Base-by-base conservation (phyloP, 805 yeast species). In the Starmerella floricola region DNA sequence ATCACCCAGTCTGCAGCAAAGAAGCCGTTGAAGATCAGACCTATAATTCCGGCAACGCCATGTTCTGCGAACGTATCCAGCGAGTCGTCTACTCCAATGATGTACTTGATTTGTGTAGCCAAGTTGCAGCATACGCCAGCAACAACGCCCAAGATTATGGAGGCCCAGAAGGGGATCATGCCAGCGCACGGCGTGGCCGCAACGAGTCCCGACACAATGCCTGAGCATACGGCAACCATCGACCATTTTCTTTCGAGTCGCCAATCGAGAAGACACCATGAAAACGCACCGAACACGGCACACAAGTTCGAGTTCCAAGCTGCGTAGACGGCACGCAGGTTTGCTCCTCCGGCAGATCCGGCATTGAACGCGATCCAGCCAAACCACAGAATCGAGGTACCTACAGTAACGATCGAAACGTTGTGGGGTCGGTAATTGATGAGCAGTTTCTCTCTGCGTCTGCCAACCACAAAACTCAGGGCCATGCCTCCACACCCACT, bases 311-410 rank as follows among this genome's bases (percentile, higher is more conserved):
- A 78, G 64, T 91, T 88, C 81, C 86, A 75, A 61, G 87, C 79
- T 19, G 95, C 87, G 58, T 86, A 86, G 12, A 83, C 78, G 1
- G 94, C 87, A 54, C 83, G 76, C 51, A 86, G 62, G 38, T 82
- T 78, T 6, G 95, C 95, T 34, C 80, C 78, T 15, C 77, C 68
- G 42, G 94, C 81, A 11, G 94, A 76, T 42, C 88, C 91, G 17
- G 95, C 94, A 60, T 88, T 91, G 73, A 88, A 88, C 15, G 91
- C 86, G 41, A 88, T 69, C 98, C 98, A 88, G 6, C 97, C 97
- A 56, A 84, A 78, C 81, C 95, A 91, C 50, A 88, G 72, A 30
- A 88, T 61, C 17, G 75, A 65, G 1, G 96, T 87, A 34, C 97
- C 97, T 53, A 88, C 64, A 15, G 94, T 83, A 38, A 91, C 83